Base-by-base conservation (phyloP, 2,329 filamentous ascomycete genomes). In the Penicillium sp. region DNA sequence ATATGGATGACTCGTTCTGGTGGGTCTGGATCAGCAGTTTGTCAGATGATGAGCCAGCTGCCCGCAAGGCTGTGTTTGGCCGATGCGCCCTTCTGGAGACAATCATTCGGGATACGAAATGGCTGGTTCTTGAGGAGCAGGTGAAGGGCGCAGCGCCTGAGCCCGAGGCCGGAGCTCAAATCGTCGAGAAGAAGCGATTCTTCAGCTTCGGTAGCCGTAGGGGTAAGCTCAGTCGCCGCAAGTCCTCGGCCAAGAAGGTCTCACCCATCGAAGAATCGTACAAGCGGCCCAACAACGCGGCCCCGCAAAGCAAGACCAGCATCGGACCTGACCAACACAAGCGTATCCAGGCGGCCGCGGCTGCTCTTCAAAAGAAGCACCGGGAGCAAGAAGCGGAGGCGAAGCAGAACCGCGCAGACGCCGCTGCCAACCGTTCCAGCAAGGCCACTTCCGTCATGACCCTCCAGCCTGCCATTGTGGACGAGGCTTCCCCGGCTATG, bases 1-100 rank as follows among this genome's bases (percentile, higher is more conserved):
- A 93, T 55, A 77, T 99, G 4, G 93, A 99, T 61, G 92, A 97
- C 67, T 87, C 90, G 1, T 99, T 99, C 70, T 99, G 93, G 93
- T 97, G 93, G 92, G 93, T 97, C 3, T 99, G 93, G 93, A 97
- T 99, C 79, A 95, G 84, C 60, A 97, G 92, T 77, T 75, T 99
- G 63, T 90, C 92, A 1, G 87, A 84, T 0, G 93, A 99, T 64
- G 93, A 99, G 72, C 88, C 91, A 0, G 72, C 83, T 0, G 80
- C 86, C 10, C 83, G 93, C 53, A 99, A 99, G 68, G 86, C 91
- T 5, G 89, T 91, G 0, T 99, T 99, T 67, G 93, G 93, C 31
- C 82, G 93, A 55, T 99, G 93, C 64, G 89, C 93, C 16, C 79
- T 99, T 33, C 81, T 97, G 38, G 93, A 99, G 69, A 97, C 93